Evolutionary conservation across 2,329 filamentous ascomycete genomes (phyloP).

Genomic region (Colletotrichum lupini): DNA sequence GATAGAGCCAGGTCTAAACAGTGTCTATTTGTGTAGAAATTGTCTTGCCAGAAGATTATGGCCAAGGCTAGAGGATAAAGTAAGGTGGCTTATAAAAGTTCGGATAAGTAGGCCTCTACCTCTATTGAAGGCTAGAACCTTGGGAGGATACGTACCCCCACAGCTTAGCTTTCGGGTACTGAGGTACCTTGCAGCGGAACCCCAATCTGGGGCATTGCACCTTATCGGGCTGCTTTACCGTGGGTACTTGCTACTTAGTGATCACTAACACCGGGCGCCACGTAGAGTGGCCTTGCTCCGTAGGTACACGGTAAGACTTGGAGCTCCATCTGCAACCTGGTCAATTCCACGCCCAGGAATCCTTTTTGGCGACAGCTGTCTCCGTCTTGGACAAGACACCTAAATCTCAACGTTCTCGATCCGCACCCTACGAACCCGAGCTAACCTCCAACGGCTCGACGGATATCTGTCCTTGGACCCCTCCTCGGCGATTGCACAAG

Average conservation of each 20-base stretch:
- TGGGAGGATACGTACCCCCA: background rate
- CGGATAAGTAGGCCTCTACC: no score
- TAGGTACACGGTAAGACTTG: background rate
- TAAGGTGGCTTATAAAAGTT: no score
- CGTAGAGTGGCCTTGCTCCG: background rate
- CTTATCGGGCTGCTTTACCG: background rate
- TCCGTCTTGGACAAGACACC: conserved; percentile 27
- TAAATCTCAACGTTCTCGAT: conserved; percentile 12
- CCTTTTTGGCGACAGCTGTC: conserved; percentile 20
- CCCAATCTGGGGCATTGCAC: background rate
- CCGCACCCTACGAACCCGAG: conserved; percentile 3
- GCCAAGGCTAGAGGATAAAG: no score
- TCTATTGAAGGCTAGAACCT: background rate
- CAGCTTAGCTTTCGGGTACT: background rate
- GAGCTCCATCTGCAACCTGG: conserved; percentile 34
- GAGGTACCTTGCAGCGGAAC: background rate
- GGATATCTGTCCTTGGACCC: background rate
- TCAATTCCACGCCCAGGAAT: conserved; percentile 24
- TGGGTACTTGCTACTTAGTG: background rate
- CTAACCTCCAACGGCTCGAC: conserved; percentile 9
- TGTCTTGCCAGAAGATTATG: no score
- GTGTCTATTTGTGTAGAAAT: no score
- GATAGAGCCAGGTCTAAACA: no score
- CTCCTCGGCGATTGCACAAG: background rate
- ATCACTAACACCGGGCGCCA: background rate